Base-by-base conservation (phyloP, 495 filamentous ascomycete genomes). In the Penicillium egyptiacum region DNA sequence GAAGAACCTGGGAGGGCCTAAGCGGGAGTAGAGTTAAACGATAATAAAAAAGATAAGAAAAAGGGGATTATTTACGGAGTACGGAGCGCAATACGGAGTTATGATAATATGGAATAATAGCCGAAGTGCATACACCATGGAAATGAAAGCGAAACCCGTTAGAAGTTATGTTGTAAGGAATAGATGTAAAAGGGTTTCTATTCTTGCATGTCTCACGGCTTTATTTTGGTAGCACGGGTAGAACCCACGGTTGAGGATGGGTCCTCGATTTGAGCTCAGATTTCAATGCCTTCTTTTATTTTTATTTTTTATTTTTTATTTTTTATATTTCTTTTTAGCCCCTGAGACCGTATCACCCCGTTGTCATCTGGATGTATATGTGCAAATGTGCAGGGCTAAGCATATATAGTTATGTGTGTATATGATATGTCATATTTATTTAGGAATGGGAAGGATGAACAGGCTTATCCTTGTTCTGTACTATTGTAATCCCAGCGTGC, bases 211-310 rank as follows among this genome's bases (percentile, higher is more conserved):
- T 43, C 53, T 62, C 28, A 23, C 41, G 50, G 35, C 16, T 39
- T 31, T 47, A 64, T 64, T 61, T 57, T 55, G 25, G 49, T 40
- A 37, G 20, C 31, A 61, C 59, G 62, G 59, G 53, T 59, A 58
- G 7, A 25, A 62, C 58, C 62, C 62, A 57, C 45, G 60, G 65
- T 54, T 49, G 26, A 22, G 25, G 49, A 65, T 57, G 55, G 65
- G 55, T 59, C 61, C 50, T 50, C 25, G 50, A 41, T 52, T 28
- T 19, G 22, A 50, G 8, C 12, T 14, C 12, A 28, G 30, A 31
- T 31, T 31, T 31, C 30, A 30, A 8, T 30, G 28, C 28, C 28
- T 11, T 19, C 45, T 12, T 14, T 26, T 39, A 17, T 26, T 39
- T 40, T 40, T 14, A 17, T 30, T 30, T 33, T 43, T 30, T 3